Conservation (phyloP, 75 land plant genomes). For the Pinus taeda region DNA sequence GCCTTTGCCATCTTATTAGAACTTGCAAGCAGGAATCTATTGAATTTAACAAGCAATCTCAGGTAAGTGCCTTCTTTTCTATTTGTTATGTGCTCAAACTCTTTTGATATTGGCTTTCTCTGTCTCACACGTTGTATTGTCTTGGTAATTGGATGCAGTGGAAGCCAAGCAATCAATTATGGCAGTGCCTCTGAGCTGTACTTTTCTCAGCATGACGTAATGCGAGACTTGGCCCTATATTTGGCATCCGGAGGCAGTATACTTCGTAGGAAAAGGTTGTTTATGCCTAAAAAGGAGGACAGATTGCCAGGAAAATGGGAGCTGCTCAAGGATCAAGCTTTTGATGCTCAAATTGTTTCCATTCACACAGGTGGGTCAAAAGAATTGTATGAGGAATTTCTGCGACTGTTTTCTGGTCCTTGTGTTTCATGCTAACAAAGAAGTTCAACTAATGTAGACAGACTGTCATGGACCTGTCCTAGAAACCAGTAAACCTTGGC, state of each 20-base stretch:
- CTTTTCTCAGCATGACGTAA: conserved; percentile 50
- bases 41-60: conserved; percentile 40
- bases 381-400: too few species aligned
- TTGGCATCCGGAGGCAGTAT: conserved; percentile 11
- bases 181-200: conserved; percentile 40
- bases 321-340: conserved; percentile 26
- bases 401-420: too few species aligned
- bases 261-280: conserved; percentile 28
- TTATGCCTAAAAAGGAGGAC: conserved; percentile 49
- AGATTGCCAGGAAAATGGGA: conserved; percentile 53
- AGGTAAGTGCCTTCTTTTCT: neutral
- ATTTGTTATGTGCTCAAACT: neutral
- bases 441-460: too few species aligned
- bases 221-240: conserved; percentile 60
- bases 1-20: conserved; percentile 49
- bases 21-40: conserved; percentile 45
- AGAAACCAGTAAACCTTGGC: too few species aligned
- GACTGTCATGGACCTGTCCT: too few species aligned
- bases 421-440: too few species aligned
- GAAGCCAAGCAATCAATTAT: conserved; percentile 5
- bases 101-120: too few species aligned
- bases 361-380: conserved; percentile 45
- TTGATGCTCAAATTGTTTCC: conserved; percentile 55
- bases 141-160: neutral
- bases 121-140: neutral